Evolutionary conservation across 2,329 filamentous ascomycete genomes (phyloP), one percentile per base, ranked within the genome.

Genomic region (Microdochium bolleyi): DNA sequence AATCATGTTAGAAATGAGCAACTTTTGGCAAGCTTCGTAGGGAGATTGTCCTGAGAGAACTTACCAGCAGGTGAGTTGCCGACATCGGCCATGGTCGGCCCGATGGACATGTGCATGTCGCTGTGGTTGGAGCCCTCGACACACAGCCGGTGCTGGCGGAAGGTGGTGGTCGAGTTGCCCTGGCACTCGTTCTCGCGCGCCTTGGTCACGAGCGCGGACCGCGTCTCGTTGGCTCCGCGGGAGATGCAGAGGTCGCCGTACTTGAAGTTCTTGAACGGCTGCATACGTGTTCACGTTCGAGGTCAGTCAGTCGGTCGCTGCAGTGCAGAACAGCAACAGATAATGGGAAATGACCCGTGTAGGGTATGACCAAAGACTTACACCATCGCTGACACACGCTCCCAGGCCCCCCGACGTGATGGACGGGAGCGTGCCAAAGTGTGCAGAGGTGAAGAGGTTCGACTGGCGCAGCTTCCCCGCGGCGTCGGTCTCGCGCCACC

Each of bases 401-500:
- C 60, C 64, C 8, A 56, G 53, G 49, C 57, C 59, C 53, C 62
- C 61, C 53, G 63, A 59, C 48, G 55, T 59, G 24, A 59, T 24
- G 14, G 52, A 54, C 48, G 62, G 58, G 24, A 67, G 57, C 53
- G 22, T 58, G 25, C 65, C 65, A 37, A 67, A 66, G 57, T 63
- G 65, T 48, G 57, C 44, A 25, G 44, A n/a, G 19, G 62, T 63
- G 59, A 66, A 67, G 32, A 66, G 55, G 14, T 60, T 60, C 3
- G 63, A 56, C 52, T 60, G 54, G 44, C 55, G 46, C 51, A 67
- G 66, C 38, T 54, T 57, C n/a, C 65, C 65, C 37, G 65, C 62
- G 58, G 63, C 65, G 52, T 62, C 62, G 57, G 64, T 66, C 64
- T 67, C 65, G 49, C 66, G 63, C 65, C 65, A 67, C 64, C 64